Evolutionary conservation across 192 early-diverging fungal species (phyloP), one percentile per base, ranked within the genome.

Genomic region (Coemansia reversa): DNA sequence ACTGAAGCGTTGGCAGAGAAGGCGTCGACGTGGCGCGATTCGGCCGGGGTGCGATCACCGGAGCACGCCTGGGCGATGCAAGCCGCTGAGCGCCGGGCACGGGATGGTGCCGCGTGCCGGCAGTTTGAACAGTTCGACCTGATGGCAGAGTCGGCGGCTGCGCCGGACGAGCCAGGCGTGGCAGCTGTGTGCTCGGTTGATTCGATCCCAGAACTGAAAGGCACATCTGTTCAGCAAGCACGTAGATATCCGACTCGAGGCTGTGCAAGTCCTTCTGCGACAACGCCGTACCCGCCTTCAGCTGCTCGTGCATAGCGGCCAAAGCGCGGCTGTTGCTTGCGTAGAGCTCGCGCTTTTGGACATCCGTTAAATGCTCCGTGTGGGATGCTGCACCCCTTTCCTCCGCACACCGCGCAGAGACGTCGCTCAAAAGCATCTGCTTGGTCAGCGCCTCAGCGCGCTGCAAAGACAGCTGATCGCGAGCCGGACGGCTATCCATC

Each of bases 11-110:
- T 1, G 67, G 60, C 16, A 70, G 68, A 23, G 68, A 53, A 12
- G 74, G 74, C 48, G 74, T 67, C 22, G 74, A 76, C 33, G 56
- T 62, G 23, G 74, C 57, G 20, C 74, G 64, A 25, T 29, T 66
- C 14, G 63, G 68, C 9, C 64, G 54, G 22, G 62, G 66, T 16
- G 55, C 55, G 49, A 27, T n/a, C 8, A 7, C n/a, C 33, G 50
- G 2, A 11, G n/a, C 12, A 28, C 25, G 11, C 39, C 35, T 16
- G 27, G 33, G 29, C 24, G 55, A 23, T 1, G 27, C 18, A 6
- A 22, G 23, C 22, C 42, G 24, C 20, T 24, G n/a, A 7, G 51
- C 20, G 2, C n/a, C 12, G 19, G 51, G 51, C 51, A 24, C 16
- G 51, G 39, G n/a, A 22, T 14, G 6, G 20, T 22, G 1, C 30